These are phyloP conservation scores for Cryphonectria carpinicola DNA, from an alignment of 2,329 filamentous ascomycete genomes.

Conservation along the genomic window DNA sequence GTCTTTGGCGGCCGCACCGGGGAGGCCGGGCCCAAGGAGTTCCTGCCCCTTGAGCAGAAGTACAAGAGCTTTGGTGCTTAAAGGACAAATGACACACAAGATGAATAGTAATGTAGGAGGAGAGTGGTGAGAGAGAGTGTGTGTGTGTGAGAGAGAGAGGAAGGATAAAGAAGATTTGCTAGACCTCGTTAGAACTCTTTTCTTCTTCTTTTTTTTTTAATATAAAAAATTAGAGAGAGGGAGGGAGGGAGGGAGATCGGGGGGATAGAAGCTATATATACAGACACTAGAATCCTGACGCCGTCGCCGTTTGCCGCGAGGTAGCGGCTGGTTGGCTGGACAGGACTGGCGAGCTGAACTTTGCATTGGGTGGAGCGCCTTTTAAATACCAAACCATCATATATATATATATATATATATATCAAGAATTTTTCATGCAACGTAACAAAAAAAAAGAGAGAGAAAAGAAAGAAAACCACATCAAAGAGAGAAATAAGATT, in stretches of 20 bases:
- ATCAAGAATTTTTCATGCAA: neutral
- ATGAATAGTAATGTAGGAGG: neutral
- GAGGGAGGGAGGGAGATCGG: neutral
- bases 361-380: constrained; percentile 1
- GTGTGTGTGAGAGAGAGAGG: neutral
- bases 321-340: neutral
- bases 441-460: no score
- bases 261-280: neutral
- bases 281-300: neutral
- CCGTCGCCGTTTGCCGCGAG: no score
- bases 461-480: neutral
- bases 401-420: neutral
- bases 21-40: constrained; percentile 65
- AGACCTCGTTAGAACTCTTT: neutral
- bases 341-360: neutral
- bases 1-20: constrained; percentile 74
- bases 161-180: neutral
- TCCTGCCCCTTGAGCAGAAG: constrained; percentile 66
- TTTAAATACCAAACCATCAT: neutral
- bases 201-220: no score
- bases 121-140: no score
- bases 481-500: no score
- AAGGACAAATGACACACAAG: constrained; percentile 1
- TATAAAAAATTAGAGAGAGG: no score
- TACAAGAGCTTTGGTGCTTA: constrained; percentile 67